Base-by-base conservation (phyloP, 805 yeast genomes). In the Schizosaccharomyces osmophilus region DNA sequence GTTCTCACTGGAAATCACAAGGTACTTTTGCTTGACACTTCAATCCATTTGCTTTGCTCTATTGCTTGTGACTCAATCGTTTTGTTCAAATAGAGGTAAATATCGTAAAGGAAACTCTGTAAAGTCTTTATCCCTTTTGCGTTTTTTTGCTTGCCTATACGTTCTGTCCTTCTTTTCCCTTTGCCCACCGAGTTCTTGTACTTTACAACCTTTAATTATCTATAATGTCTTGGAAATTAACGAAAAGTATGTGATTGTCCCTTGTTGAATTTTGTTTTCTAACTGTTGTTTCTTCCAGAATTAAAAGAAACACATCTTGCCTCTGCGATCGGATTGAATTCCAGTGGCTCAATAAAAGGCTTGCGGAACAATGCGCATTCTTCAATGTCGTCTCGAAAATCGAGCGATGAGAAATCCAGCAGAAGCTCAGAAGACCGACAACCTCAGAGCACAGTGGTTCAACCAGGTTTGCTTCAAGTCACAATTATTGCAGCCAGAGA, bases 381-480 rank as follows among this genome's bases (percentile, higher is more conserved):
- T 15, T 22, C 41, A n/a, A 55, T 61, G 3, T 31, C 54, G 3
- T 36, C 59, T 24, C 61, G 31, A 17, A 31, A 59, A 39, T 59
- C 42, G 5, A 36, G 61, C 17, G 42, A 59, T 26, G 60, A 61
- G 26, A 62, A 31, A 45, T 45, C 62, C 32, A 57, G 9, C 60
- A 62, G 32, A 57, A 62, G 29, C 64, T 63, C 13, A 55, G 61
- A 45, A 62, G 61, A 17, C 51, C 62, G n/a, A 48, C 63, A 26
- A 61, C 63, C 19, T 61, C 62, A 13, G 3, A 64, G 69, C 4
- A 64, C 70, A 2, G 63, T 70, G 17, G 63, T 68, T 57, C 74
- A 72, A 41, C 88, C 90, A 0, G 95, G 95, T 1, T 74, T 85
- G 36, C 76, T 87, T 65, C 84, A 89, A 0, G 83, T 87, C 32